phyloP scores from a whole-genome alignment of 2,329 filamentous ascomycete species.

The Metarhizium rileyi region DNA sequence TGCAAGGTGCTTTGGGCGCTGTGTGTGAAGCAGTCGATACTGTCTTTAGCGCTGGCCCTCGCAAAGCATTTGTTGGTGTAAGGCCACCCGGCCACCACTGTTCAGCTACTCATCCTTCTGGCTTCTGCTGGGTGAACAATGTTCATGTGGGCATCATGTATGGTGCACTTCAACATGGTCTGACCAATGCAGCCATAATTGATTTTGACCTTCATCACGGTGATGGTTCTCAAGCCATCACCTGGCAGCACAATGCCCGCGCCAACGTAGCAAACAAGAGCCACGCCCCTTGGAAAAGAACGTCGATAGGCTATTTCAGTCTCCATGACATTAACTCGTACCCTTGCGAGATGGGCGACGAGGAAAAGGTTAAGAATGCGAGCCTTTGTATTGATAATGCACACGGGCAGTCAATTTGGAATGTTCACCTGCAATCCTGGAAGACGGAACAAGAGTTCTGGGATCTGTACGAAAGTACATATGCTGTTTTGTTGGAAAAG shows the following conservation, averaged over 20 bases:
- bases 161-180: conserved; percentile 68
- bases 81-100: conserved; percentile 94
- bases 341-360: conserved; percentile 88
- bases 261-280: conserved; percentile 55
- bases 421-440: conserved; percentile 87
- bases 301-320: conserved; percentile 90
- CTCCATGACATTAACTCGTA: conserved; percentile 98
- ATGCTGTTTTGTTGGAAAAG: conserved; percentile 69
- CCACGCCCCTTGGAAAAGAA: conserved; percentile 66
- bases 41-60: conserved; percentile 59
- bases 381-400: conserved; percentile 91
- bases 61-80: conserved; percentile 82
- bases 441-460: conserved; percentile 78
- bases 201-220: conserved; percentile 90
- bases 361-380: conserved; percentile 86
- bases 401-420: conserved; percentile 92
- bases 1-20: conserved; percentile 85
- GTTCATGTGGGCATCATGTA: conserved; percentile 95
- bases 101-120: conserved; percentile 78
- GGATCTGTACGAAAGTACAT: conserved; percentile 73
- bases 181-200: conserved; percentile 89
- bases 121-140: conserved; percentile 98
- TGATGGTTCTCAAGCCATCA: conserved; percentile 89
- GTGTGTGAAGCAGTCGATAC: conserved; percentile 88
- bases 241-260: conserved; percentile 81